Base-by-base conservation (phyloP, 108 stramenopile genomes). In the Conticribra guillardii region DNA sequence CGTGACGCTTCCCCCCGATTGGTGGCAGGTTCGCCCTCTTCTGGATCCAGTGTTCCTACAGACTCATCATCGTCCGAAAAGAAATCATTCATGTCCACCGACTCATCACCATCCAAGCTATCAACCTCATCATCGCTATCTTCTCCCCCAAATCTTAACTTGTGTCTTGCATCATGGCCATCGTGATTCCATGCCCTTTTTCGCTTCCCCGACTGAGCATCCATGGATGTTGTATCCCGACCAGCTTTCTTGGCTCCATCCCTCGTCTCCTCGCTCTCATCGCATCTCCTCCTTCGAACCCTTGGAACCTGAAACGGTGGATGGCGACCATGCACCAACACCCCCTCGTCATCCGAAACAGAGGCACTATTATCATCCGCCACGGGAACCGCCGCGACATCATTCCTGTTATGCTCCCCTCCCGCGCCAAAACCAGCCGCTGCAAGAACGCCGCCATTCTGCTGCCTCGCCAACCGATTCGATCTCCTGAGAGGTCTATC, bases 331-430 rank as follows among this genome's bases (percentile, higher is more conserved):
- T 41, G 37, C 63, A 69, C 23, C 37, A 57, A 22, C 4, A 19
- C 73, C 5, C 44, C 69, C 19, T 61, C 69, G 33, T 74, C 73
- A 9, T 74, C 73, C 33, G 69, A 61, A 15, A 51, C 61, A 26
- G 73, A 69, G 30, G 69, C 73, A 48, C 58, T 60, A 30, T 74
- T 34, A 17, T 22, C 67, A 21, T 19, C 19, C 4, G 66, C 66
- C n/a, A 37, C 66, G 24, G 21, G 24, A 14, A 2, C 45, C 11
- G 2, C 31, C 1, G 32, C 9, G 37, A 14, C 19, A 46, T 48
- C 24, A 51, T 24, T 47, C 18, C 19, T 41, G 28, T n/a, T 14
- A 27, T 45, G 45, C 3, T 34, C 64, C n/a, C n/a, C 31, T 14
- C 47, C 29, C 14, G 29, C 64, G 26, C 31, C 64, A 19, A 14